Evolutionary conservation across 2,329 filamentous ascomycete species (phyloP), one percentile per base, ranked within the genome.

Genomic region (Geosmithia flava): DNA sequence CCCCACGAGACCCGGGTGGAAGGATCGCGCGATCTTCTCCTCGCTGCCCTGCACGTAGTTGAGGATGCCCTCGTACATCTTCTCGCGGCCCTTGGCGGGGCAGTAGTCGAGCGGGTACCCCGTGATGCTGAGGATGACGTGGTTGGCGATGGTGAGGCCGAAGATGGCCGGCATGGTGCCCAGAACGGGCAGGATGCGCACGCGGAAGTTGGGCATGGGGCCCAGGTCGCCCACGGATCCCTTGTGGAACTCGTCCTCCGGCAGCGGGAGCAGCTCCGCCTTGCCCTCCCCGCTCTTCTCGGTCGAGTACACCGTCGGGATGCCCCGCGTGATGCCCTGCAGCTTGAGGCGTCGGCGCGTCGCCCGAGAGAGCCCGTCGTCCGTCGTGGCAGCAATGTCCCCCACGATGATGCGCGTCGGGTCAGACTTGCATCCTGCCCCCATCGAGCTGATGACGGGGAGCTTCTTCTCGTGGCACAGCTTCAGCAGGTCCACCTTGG

Each of bases 161-260:
- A 98, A 98, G 1, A 97, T 83, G 2, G 93, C 91, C 0, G 93
- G 93, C 90, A 98, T 96, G 0, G 93, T 98, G 1, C 93, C 93
- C 3, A 98, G 69, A 0, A 98, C 93, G 0, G 93, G 93, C 8
- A 98, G 67, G 49, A 98, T 98, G n/a, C 93, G 78, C 10, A 95
- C 87, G 20, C 93, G 78, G 64, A 98, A 98, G 61, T 95, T 90
- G 1, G 90, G 86, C 46, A 98, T 75, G 0, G 94, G 87, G 42
- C 89, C 86, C 0, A 97, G 74, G 54, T 96, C 90, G 23, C 85
- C 83, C 0, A 97, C 88, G 17, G 81, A 74, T 17, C 93, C 93
- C 65, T 93, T 95, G 45, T 79, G 66, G 58, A 89, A 93, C 61
- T 97, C 90, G 45, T 93, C 87, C 51, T 95, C 89, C 0, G 87